Evolutionary conservation across 78 protist genomes (phyloP), one percentile per base, ranked within the genome.

Genomic region (Anaeramoeba ignava): DNA sequence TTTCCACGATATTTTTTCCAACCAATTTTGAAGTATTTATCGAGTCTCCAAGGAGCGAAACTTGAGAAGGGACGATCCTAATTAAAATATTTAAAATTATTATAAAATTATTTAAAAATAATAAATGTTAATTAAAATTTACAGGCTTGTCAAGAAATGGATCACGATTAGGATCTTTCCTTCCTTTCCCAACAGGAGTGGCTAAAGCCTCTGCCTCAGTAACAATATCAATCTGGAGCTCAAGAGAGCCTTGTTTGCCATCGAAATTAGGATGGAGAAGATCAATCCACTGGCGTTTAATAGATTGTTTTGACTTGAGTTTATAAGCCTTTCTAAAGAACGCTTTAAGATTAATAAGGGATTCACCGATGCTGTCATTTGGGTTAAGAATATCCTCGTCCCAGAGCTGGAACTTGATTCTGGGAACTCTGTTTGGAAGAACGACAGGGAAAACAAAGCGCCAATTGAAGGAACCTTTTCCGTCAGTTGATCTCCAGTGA

Each of bases 401-500:
- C 88, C 88, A 86, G 1, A 86, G 41, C 84, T 86, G 88, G 83
- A 83, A 38, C 3, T 86, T 83, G 31, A 86, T 38, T 17, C 88
- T 84, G 33, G 88, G 88, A 23, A 86, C 80, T 34, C 41, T 40
- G n/a, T 3, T 33, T 23, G 88, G 88, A n/a, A 86, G 54, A 2
- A 2, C 23, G 38, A 86, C 88, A 31, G 85, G 88, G 86, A 86
- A 86, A 3, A 82, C 41, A 40, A 81, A 3, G 2, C 88, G 38
- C 88, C 88, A 86, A 39, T 86, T 86, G 88, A 86, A 86, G 38
- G 81, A 3, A 3, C 88, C 88, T 84, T 17, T 82, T 3, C 88
- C 88, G 87, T 84, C 82, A 12, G 17, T 82, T 8, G 87, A 37
- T 33, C 87, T 79, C 87, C 87, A 82, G 23, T 85, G 85, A 31